Conservation (phyloP, 371 early-diverging fungal species). For the Smittium mucronatum region DNA sequence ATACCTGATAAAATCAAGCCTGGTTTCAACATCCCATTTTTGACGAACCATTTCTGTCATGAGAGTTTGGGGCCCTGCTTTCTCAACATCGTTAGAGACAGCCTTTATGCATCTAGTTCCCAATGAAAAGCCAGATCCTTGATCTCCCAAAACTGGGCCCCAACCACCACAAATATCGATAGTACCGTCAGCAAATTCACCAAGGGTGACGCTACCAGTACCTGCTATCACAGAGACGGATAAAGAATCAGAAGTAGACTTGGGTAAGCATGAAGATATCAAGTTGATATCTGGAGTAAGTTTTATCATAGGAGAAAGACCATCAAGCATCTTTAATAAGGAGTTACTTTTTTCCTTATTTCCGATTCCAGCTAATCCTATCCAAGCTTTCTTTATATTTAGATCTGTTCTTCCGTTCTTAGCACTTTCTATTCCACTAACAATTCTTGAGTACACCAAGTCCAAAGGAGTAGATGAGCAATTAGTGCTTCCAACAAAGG, state of each 20-base stretch:
- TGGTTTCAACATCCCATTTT: slow-evolving; percentile 10
- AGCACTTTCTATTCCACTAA: slow-evolving; percentile 12
- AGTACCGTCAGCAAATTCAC: slow-evolving; percentile 5
- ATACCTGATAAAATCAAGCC: slow-evolving; percentile 6
- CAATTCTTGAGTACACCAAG: slow-evolving; percentile 13
- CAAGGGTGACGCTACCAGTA: slow-evolving; percentile 14
- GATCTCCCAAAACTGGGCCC: slow-evolving; percentile 24
- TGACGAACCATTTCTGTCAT: background rate
- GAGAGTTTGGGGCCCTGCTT: slow-evolving; percentile 1
- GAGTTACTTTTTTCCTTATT: background rate
- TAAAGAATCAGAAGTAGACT: slow-evolving; percentile 1
- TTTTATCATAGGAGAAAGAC: slow-evolving; percentile 1
- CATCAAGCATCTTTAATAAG: background rate
- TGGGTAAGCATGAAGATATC: slow-evolving; percentile 11
- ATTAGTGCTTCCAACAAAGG: slow-evolving; percentile 13
- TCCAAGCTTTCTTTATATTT: slow-evolving; percentile 10
- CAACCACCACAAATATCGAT: slow-evolving; percentile 16
- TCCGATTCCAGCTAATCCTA: slow-evolving; percentile 12
- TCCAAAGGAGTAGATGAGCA: slow-evolving; percentile 15
- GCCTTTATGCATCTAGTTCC: slow-evolving; percentile 9
- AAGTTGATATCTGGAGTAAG: slow-evolving; percentile 15
- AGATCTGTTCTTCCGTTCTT: slow-evolving; percentile 12
- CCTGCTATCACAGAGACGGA: slow-evolving; percentile 14
- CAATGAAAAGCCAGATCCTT: slow-evolving; percentile 26
- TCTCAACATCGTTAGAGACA: slow-evolving; percentile 7